A percentile compares a stretch with the other conserved stretches of the same genome.
Conservation (phyloP, 768 basidiomycete genomes). For the Boletus edulis region DNA sequence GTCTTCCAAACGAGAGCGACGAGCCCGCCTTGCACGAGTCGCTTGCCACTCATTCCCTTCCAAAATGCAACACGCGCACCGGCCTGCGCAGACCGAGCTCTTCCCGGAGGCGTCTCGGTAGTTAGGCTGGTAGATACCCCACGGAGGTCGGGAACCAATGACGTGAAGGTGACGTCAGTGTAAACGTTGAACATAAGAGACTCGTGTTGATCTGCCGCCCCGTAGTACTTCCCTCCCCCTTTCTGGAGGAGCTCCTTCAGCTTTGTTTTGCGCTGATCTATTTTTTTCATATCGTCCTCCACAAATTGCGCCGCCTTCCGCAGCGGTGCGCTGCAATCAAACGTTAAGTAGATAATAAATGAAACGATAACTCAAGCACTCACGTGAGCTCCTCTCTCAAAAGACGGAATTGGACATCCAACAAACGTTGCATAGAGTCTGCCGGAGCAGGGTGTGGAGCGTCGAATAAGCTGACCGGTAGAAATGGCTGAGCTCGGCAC, state of each 20-base stretch:
- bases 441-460: slow-evolving; percentile 62
- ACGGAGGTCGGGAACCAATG: slow-evolving; percentile 47
- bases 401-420: slow-evolving; percentile 76
- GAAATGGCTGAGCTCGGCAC: slow-evolving; percentile 45
- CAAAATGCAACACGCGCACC: slow-evolving; percentile 51
- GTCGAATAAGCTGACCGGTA: slow-evolving; percentile 57
- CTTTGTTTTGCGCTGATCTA: slow-evolving; percentile 29
- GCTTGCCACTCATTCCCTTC: slow-evolving; percentile 57
- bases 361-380: slow-evolving; percentile 10
- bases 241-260: slow-evolving; percentile 47
- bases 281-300: slow-evolving; percentile 39
- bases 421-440: slow-evolving; percentile 59
- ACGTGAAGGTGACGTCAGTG: slow-evolving; percentile 47
- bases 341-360: not conserved
- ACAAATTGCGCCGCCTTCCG: slow-evolving; percentile 50
- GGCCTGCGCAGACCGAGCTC: slow-evolving; percentile 41
- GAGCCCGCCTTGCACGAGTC: slow-evolving; percentile 60
- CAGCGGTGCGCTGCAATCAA: slow-evolving; percentile 45
- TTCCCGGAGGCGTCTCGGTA: slow-evolving; percentile 55
- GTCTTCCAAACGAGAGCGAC: slow-evolving; percentile 57
- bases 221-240: slow-evolving; percentile 59
- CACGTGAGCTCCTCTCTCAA: slow-evolving; percentile 71
- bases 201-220: slow-evolving; percentile 39
- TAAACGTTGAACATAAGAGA: slow-evolving; percentile 63
- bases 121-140: slow-evolving; percentile 48